Evolutionary conservation across 176 grass and related monocot species (phyloP).

Genomic region (Cenchrus purpureus): DNA sequence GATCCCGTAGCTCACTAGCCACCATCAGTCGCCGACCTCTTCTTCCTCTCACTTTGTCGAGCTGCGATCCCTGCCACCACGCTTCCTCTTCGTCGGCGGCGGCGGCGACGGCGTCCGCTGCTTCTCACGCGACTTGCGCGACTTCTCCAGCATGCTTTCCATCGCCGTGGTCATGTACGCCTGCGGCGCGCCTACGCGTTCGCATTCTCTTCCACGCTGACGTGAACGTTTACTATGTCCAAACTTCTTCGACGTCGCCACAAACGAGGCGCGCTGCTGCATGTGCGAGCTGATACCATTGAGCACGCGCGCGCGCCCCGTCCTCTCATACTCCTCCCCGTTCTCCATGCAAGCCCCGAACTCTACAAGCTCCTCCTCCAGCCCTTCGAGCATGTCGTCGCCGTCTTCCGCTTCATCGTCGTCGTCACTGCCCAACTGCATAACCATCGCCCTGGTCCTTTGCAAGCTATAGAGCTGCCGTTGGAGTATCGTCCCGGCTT

Average conservation of each 20-base stretch:
- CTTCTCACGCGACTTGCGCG: not conserved
- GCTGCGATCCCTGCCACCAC: not conserved
- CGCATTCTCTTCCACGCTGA: too few species aligned
- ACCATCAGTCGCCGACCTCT: too few species aligned
- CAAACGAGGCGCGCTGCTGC: conserved; percentile 28
- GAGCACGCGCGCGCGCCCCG: conserved; percentile 39
- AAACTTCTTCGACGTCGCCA: too few species aligned
- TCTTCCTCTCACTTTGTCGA: not conserved
- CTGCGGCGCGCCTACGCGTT: not conserved
- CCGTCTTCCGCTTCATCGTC: not conserved
- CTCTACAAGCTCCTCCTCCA: conserved; percentile 32
- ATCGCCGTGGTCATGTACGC: not conserved
- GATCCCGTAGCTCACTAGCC: not conserved
- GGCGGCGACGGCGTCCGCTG: not conserved
- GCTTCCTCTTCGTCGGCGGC: not conserved
- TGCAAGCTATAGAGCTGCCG: not conserved
- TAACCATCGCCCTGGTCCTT: not conserved
- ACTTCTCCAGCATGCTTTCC: not conserved
- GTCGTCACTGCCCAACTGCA: too few species aligned
- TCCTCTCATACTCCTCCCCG: not conserved
- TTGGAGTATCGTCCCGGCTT: conserved; percentile 41
- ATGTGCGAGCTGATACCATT: conserved; percentile 15
- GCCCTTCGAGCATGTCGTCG: not conserved
- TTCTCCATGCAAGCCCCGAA: conserved; percentile 6
- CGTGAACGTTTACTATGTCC: too few species aligned